A percentile compares a stretch with the other conserved stretches of the same genome.
Conservation (phyloP, 129 eudicot species). For the Cynara cardunculus region DNA sequence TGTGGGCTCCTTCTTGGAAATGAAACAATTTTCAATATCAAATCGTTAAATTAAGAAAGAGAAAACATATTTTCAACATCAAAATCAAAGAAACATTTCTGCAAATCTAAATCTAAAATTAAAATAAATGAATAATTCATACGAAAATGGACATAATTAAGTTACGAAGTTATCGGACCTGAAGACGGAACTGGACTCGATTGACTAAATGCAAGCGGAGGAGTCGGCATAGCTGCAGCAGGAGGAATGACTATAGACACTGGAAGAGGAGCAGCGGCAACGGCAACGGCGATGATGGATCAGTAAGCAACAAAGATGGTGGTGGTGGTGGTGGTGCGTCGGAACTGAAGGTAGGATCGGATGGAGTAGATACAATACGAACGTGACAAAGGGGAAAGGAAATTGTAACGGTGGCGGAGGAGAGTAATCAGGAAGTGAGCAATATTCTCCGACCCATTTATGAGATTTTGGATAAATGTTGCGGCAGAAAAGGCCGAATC, state of each 20-base stretch:
- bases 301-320: conserved; percentile 7
- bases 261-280: conserved; percentile 27
- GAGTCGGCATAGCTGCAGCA: conserved; percentile 26
- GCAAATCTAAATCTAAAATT: not conserved
- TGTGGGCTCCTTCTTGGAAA: no score
- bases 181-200: conserved; percentile 54
- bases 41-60: not conserved
- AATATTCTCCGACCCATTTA: conserved; percentile 47
- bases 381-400: conserved; percentile 28
- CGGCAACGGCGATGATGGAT: conserved; percentile 6
- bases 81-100: not conserved
- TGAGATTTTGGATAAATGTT: conserved; percentile 36
- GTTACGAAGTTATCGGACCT: conserved; percentile 53
- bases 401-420: conserved; percentile 26
- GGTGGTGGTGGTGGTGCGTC: conserved; percentile 18
- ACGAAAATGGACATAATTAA: conserved; percentile 6
- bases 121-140: conserved; percentile 23
- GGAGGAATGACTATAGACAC: conserved; percentile 29
- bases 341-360: conserved; percentile 34
- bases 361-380: conserved; percentile 18
- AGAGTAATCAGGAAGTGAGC: conserved; percentile 20
- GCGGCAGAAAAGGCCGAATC: conserved; percentile 44
- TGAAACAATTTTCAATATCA: conserved; percentile 15
- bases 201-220: conserved; percentile 48
- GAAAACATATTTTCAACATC: not conserved